Conservation (phyloP, 305 asterid genomes). For the Caryopteris hybrid region DNA sequence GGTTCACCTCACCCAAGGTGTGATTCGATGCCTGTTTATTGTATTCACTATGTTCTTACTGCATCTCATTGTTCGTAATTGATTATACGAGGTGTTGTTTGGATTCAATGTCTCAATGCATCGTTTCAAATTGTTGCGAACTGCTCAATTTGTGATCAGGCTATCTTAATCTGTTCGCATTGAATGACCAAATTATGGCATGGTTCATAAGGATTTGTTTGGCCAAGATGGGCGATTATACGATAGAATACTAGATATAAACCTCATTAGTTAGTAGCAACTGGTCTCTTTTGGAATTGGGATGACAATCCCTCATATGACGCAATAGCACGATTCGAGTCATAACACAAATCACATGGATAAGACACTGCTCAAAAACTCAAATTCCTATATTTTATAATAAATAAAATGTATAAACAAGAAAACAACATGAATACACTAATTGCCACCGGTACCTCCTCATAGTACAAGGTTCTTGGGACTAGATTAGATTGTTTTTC, state of each 20-base stretch:
- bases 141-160: not conserved
- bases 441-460: not conserved
- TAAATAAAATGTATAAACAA: too few species aligned
- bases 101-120: not conserved
- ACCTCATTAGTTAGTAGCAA: too few species aligned
- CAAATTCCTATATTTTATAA: too few species aligned
- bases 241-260: too few species aligned
- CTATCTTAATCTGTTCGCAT: not conserved
- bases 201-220: not conserved
- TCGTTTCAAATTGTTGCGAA: not conserved
- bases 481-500: not conserved
- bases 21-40: not conserved
- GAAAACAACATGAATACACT: too few species aligned
- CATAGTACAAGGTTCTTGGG: too few species aligned
- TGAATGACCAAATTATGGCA: not conserved
- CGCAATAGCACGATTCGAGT: too few species aligned
- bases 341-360: too few species aligned
- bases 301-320: too few species aligned
- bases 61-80: too few species aligned
- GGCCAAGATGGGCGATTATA: not conserved
- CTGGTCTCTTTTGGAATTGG: too few species aligned
- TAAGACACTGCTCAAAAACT: too few species aligned
- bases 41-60: not conserved
- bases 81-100: not conserved
- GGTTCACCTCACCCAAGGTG: constrained; percentile 95